Conservation (phyloP, 176 grass and related monocot genomes). For the Triticum monococcum region DNA sequence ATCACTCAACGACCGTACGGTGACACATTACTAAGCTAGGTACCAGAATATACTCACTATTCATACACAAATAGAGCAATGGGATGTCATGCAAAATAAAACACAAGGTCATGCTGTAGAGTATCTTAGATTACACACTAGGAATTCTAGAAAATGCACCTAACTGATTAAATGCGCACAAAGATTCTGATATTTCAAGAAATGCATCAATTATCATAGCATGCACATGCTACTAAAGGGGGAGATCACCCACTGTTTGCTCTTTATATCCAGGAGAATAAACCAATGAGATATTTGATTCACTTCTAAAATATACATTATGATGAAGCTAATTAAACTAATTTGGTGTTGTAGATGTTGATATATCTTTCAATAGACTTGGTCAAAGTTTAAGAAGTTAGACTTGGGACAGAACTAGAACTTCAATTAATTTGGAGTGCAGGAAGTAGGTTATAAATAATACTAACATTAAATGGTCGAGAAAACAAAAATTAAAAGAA, state of each 20-base stretch:
- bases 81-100: not conserved
- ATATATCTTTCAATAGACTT: too few relatives aligned
- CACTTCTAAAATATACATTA: not conserved
- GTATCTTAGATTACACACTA: not conserved
- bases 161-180: not conserved
- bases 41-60: not conserved
- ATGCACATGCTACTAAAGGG: not conserved
- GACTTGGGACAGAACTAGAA: too few relatives aligned
- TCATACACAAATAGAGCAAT: not conserved
- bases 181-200: not conserved
- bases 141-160: not conserved
- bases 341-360: too few relatives aligned
- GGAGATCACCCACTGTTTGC: not conserved
- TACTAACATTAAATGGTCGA: not conserved
- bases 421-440: too few relatives aligned
- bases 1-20: not conserved
- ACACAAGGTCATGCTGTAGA: not conserved
- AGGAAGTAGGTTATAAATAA: not conserved
- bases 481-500: not conserved
- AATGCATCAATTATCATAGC: too few relatives aligned
- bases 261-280: slow-evolving; percentile 10
- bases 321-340: too few relatives aligned
- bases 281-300: not conserved
- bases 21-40: not conserved
- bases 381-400: too few relatives aligned